Percentiles rank a stretch among this genome's conserved stretches.
These are phyloP conservation scores for Populus simonii DNA, from an alignment of 345 rosid species.

Conservation along the genomic window DNA sequence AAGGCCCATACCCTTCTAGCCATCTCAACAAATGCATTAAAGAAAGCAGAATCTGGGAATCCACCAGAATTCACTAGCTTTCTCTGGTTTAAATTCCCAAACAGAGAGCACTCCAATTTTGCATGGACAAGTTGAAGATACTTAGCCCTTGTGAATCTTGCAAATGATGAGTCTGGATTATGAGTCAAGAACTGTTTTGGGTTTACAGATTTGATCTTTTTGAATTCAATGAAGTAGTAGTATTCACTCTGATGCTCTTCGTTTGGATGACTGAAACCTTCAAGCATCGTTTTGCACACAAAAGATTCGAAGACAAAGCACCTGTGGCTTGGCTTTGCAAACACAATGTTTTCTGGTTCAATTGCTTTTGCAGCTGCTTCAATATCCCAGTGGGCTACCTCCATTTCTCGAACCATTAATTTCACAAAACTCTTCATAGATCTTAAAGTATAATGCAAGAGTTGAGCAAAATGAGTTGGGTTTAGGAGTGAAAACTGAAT, in stretches of 20 bases:
- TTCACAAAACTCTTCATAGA: constrained; percentile 68
- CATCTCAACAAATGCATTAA: constrained; percentile 70
- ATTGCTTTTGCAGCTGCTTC: constrained; percentile 64
- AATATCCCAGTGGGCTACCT: constrained; percentile 72
- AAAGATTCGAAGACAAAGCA: constrained; percentile 71
- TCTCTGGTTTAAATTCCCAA: constrained; percentile 81
- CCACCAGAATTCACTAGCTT: constrained; percentile 68
- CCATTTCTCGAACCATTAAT: constrained; percentile 72
- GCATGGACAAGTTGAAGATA: constrained; percentile 78
- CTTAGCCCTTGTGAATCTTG: constrained; percentile 53
- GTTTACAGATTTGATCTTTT: constrained; percentile 41
- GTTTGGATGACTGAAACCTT: constrained; percentile 51
- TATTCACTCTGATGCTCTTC: constrained; percentile 14
- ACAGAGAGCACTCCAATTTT: constrained; percentile 93
- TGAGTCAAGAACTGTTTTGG: constrained; percentile 47
- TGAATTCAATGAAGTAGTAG: constrained; percentile 47
- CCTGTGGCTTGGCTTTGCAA: constrained; percentile 48
- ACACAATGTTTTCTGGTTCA: constrained; percentile 36
- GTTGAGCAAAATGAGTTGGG: constrained; percentile 50
- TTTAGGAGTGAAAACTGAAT: constrained; percentile 40
- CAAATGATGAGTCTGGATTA: constrained; percentile 53
- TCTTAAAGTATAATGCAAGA: constrained; percentile 51
- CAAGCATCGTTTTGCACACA: constrained; percentile 61
- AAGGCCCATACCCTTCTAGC: constrained; percentile 71
- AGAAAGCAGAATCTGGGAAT: constrained; percentile 73